Percentiles rank a stretch among this genome's conserved stretches.
Conservation (phyloP, 75 land plant species). For the Cryptomeria japonica region DNA sequence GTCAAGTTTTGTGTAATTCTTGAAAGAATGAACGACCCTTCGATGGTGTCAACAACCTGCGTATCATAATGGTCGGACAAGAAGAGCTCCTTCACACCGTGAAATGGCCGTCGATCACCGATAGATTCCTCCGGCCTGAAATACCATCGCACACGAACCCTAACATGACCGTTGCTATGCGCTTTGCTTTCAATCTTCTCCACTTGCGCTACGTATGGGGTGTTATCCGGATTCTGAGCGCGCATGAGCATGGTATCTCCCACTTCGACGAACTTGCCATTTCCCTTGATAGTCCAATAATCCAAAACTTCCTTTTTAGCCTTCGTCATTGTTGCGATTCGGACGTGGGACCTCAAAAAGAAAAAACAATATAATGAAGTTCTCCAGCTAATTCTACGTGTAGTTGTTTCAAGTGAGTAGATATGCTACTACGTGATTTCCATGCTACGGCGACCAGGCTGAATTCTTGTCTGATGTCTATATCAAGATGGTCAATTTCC, state of each 20-base stretch:
- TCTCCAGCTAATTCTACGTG: too few species aligned
- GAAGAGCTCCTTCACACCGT: constrained; percentile 80
- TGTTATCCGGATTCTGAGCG: constrained; percentile 51
- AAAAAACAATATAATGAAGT: too few species aligned
- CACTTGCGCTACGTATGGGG: constrained; percentile 56
- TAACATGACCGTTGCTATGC: constrained; percentile 44
- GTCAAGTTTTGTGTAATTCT: constrained; percentile 76
- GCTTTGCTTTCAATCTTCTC: constrained; percentile 62
- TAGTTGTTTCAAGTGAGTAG: too few species aligned
- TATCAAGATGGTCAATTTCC: too few species aligned
- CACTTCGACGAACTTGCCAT: constrained; percentile 10
- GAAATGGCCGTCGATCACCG: constrained; percentile 73
- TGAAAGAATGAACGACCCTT: constrained; percentile 68
- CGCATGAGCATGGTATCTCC: constrained; percentile 77
- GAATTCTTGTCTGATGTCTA: too few species aligned
- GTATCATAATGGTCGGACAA: constrained; percentile 72
- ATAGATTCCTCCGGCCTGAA: constrained; percentile 81
- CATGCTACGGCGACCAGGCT: too few species aligned
- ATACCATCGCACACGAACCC: constrained; percentile 76
- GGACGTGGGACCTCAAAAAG: too few species aligned
- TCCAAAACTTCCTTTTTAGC: too few species aligned
- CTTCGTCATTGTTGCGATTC: too few species aligned
- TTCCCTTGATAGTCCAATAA: too few species aligned
- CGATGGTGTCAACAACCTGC: constrained; percentile 68
- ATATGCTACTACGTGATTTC: too few species aligned